These are phyloP conservation scores for Quercus cerris DNA, from an alignment of 306 rosid species.

Conservation along the genomic window DNA sequence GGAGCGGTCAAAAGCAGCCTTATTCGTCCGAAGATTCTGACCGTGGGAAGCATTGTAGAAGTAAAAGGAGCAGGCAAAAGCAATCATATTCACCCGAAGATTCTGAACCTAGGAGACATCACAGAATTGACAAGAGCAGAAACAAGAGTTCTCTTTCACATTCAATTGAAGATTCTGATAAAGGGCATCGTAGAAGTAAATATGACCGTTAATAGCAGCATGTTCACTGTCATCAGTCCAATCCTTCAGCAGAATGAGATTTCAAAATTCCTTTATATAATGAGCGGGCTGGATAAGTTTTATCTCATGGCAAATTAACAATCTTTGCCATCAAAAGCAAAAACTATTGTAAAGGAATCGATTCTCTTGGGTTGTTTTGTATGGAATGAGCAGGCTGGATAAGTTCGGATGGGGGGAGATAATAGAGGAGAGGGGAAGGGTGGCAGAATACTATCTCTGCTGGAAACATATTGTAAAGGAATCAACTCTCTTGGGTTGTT, in stretches of 20 bases:
- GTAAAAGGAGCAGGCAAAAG: slow-evolving; percentile 26
- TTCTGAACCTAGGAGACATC: slow-evolving; percentile 22
- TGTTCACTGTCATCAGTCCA: background rate
- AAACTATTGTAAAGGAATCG: too few species aligned
- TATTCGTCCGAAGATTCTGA: slow-evolving; percentile 26
- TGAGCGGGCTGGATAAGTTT: background rate
- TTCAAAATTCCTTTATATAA: background rate
- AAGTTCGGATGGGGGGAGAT: too few species aligned
- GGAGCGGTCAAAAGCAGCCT: slow-evolving; percentile 17
- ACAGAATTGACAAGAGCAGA: slow-evolving; percentile 12
- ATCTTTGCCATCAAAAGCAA: too few species aligned
- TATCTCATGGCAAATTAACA: too few species aligned
- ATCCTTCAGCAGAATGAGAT: background rate
- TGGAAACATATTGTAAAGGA: too few species aligned
- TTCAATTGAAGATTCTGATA: slow-evolving; percentile 9
- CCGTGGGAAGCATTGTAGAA: slow-evolving; percentile 14
- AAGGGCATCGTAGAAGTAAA: slow-evolving; percentile 6
- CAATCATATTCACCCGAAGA: slow-evolving; percentile 25
- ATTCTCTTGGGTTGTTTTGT: too few species aligned
- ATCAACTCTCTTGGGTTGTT: too few species aligned
- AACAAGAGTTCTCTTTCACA: slow-evolving; percentile 2
- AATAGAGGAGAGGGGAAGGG: too few species aligned
- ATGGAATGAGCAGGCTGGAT: too few species aligned
- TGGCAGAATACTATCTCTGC: too few species aligned
- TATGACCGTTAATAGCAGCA: background rate